A percentile compares a stretch with the other conserved stretches of the same genome.
These are phyloP conservation scores for Aspergillus kassunensis DNA, from an alignment of 495 filamentous ascomycete genomes.

Conservation along the genomic window DNA sequence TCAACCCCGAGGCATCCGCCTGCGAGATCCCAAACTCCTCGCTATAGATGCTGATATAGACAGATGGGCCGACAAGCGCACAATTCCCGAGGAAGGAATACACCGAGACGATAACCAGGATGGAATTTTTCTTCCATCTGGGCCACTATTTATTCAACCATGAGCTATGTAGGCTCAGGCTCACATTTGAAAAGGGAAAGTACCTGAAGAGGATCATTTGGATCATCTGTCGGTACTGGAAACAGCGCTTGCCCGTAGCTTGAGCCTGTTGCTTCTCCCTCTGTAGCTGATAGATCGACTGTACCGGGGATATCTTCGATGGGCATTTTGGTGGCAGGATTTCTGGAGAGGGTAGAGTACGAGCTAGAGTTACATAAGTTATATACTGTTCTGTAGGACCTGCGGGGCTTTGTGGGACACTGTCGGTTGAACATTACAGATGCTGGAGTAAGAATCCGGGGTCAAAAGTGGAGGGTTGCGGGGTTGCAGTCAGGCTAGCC, in stretches of 20 bases:
- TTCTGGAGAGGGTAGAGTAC: no score
- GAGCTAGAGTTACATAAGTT: no score
- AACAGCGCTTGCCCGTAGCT: slow-evolving; percentile 58
- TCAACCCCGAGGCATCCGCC: slow-evolving; percentile 49
- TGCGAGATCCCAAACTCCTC: slow-evolving; percentile 50
- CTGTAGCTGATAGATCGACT: slow-evolving; percentile 49
- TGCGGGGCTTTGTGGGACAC: no score
- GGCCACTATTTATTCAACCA: slow-evolving; percentile 41
- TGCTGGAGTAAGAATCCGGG: no score
- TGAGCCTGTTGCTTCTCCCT: slow-evolving; percentile 55
- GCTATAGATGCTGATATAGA: slow-evolving; percentile 56
- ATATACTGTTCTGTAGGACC: no score
- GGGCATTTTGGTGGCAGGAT: background rate
- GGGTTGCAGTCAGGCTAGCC: no score
- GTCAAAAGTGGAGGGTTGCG: no score
- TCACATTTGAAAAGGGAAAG: background rate
- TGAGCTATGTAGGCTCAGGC: background rate
- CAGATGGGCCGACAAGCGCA: slow-evolving; percentile 52
- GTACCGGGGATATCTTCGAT: slow-evolving; percentile 53
- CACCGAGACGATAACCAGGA: slow-evolving; percentile 53
- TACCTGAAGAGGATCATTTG: slow-evolving; percentile 60
- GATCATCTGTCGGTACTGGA: slow-evolving; percentile 59
- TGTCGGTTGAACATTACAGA: no score
- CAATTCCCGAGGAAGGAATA: slow-evolving; percentile 63
- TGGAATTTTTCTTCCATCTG: slow-evolving; percentile 55